Base-by-base conservation (phyloP, 345 rosid genomes). In the Lepidium aucheri region DNA sequence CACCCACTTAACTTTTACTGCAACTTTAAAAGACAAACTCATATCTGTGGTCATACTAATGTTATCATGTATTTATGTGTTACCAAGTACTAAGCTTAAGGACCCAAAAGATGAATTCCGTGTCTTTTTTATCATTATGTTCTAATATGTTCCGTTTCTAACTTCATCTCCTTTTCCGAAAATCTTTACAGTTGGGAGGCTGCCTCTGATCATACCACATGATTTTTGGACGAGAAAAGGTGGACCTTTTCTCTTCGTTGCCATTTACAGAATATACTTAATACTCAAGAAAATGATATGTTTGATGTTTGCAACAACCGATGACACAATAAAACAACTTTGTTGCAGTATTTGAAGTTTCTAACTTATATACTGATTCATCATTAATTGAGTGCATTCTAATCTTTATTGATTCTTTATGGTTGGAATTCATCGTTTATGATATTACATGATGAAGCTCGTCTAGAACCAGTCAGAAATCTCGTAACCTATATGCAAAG, bases 111-210 rank as follows among this genome's bases (percentile, higher is more conserved):
- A 1, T 0, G 17, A 34, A n/a, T n/a, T n/a, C n/a, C n/a, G n/a
- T n/a, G n/a, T 9, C 39, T 17, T 32, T 16, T 49, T 30, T 35
- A 20, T 16, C 12, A 2, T 15, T 36, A 24, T 42, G 28, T 33
- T 44, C 20, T 69, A 9, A 4, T 13, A 14, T 54, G 62, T 54
- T 51, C 1, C 1, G 9, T 11, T 49, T 40, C 42, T 51, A 18
- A 60, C 35, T 49, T 46, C 3, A 8, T 70, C 18, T 53, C 15
- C 4, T 11, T 20, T 42, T 44, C 14, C 24, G 12, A 0, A 4
- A 33, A 15, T 72, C n/a, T 50, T 70, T 13, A 77, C 85, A 88
- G 95, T 73, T 85, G 84, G 91, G 91, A 61, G 95, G 95, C 67
- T 78, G 81, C 80, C 7, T 79, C 71, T 85, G 81, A 88, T 88